Conservation (phyloP, 1,139 yeast genomes). For the Protomyces inundatus region DNA sequence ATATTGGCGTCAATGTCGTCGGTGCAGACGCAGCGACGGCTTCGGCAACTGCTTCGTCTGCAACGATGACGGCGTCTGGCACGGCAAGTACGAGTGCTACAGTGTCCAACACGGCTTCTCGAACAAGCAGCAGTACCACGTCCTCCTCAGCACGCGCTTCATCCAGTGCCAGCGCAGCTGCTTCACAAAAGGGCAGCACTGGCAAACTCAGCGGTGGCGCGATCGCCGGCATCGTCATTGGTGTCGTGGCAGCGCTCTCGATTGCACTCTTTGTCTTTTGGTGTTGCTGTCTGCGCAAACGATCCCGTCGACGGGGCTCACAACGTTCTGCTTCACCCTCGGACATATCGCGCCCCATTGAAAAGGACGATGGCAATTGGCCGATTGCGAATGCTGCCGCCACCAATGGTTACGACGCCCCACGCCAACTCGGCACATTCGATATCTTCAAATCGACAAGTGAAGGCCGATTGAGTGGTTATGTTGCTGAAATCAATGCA, state of each 20-base stretch:
- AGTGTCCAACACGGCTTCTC: slow-evolving; percentile 34
- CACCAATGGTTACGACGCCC: slow-evolving; percentile 23
- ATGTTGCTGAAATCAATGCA: slow-evolving; percentile 27
- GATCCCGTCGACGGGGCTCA: not conserved
- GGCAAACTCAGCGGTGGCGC: not conserved
- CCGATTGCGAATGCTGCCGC: slow-evolving; percentile 15
- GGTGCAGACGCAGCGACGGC: slow-evolving; percentile 29
- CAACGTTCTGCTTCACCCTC: slow-evolving; percentile 5
- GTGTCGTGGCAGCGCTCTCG: not conserved
- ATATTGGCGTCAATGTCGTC: slow-evolving; percentile 23
- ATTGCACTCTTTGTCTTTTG: slow-evolving; percentile 6
- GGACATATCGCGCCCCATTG: slow-evolving; percentile 26
- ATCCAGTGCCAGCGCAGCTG: not conserved
- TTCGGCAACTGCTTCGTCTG: slow-evolving; percentile 30
- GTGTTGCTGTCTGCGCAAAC: slow-evolving; percentile 13
- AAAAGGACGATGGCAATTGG: slow-evolving; percentile 19
- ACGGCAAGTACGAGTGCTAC: slow-evolving; percentile 31
- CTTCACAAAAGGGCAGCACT: not conserved
- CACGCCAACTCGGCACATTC: slow-evolving; percentile 28
- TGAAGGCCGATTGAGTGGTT: slow-evolving; percentile 28
- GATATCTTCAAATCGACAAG: slow-evolving; percentile 28
- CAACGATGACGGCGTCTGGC: slow-evolving; percentile 28
- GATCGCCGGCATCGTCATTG: not conserved
- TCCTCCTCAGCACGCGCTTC: not conserved
- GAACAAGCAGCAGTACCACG: slow-evolving; percentile 29